phyloP scores from a whole-genome alignment of 345 rosid genomes.

The Hibiscus syriacus region DNA sequence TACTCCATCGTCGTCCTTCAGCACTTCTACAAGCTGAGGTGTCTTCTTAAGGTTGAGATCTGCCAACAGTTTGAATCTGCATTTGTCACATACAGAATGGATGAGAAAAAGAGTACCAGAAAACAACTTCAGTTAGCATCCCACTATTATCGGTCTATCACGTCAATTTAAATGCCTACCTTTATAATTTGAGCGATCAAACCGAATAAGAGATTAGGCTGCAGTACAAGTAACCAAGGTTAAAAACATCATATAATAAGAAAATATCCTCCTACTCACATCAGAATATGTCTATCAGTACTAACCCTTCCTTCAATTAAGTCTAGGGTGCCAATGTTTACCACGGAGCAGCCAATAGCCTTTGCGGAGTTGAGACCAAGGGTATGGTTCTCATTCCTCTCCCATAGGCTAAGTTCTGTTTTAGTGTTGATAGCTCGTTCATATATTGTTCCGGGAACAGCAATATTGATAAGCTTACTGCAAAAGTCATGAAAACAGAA shows the following conservation, averaged over 20 bases:
- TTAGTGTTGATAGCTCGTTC: conserved; percentile 87
- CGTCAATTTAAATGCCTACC: conserved; percentile 26
- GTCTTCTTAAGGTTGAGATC: conserved; percentile 91
- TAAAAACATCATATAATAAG: conserved; percentile 7
- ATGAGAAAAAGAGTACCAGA: not conserved
- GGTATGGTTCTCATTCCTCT: conserved; percentile 91
- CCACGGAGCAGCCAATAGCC: conserved; percentile 86
- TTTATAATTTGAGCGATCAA: conserved; percentile 90
- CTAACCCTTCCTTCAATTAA: conserved; percentile 85
- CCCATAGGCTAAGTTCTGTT: conserved; percentile 76
- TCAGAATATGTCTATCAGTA: not conserved
- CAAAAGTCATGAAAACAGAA: conserved; percentile 17
- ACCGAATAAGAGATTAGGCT: conserved; percentile 85
- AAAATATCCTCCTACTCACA: not conserved
- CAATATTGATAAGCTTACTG: conserved; percentile 89
- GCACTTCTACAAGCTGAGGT: conserved; percentile 89
- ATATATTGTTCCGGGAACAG: conserved; percentile 85
- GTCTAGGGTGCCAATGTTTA: conserved; percentile 76
- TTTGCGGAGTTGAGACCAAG: conserved; percentile 91
- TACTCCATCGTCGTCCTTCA: conserved; percentile 63
- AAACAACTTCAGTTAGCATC: not conserved
- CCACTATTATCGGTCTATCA: not conserved
- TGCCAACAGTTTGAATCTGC: conserved; percentile 81
- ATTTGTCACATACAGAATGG: conserved; percentile 11
- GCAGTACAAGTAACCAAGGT: conserved; percentile 22